Evolutionary conservation across 768 basidiomycete species (phyloP), one percentile per base, ranked within the genome.

Genomic region (Tulasnella sp.): DNA sequence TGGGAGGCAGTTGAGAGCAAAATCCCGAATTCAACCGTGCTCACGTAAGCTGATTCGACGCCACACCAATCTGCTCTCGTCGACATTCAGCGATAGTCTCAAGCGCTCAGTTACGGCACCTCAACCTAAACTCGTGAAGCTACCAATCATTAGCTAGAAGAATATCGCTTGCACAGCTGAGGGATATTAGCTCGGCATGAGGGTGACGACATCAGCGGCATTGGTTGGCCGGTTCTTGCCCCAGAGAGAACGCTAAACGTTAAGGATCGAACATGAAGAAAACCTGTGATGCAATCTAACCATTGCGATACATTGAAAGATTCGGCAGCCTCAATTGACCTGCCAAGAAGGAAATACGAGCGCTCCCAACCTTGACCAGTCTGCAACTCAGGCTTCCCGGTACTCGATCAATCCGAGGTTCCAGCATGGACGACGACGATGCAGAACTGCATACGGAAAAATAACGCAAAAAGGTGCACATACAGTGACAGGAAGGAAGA

Each of bases 1-100:
- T 64, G 58, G 58, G 58, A 64, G 58, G 58, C 58, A 31, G 58
- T 64, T 64, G 58, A 25, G 58, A 64, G 58, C 58, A 64, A 64
- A 64, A 64, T 64, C 58, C 58, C 58, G 58, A 64, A 64, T 64
- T 64, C 58, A 64, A 64, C 58, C 58, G 58, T 64, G 58, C 58
- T 64, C 58, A 64, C 58, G 58, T 64, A 64, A 64, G 58, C 58
- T 64, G n/a, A n/a, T 14, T 64, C 58, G 58, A 64, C 58, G 58
- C 58, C 58, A 31, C 58, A 64, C 58, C 58, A 31, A 31, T 4
- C 2, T n/a, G n/a, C n/a, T 22, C 17, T 2, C 17, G 3, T 49
- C 2, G 45, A 5, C 45, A 22, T 2, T 49, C 19, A 49, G 45
- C 45, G 45, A 49, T 49, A 1, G 22, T 3, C 45, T 22, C 45